A percentile compares a stretch with the other conserved stretches of the same genome.
phyloP scores from a whole-genome alignment of 1,284 basidiomycete genomes.

The Leccinum subrobustum region DNA sequence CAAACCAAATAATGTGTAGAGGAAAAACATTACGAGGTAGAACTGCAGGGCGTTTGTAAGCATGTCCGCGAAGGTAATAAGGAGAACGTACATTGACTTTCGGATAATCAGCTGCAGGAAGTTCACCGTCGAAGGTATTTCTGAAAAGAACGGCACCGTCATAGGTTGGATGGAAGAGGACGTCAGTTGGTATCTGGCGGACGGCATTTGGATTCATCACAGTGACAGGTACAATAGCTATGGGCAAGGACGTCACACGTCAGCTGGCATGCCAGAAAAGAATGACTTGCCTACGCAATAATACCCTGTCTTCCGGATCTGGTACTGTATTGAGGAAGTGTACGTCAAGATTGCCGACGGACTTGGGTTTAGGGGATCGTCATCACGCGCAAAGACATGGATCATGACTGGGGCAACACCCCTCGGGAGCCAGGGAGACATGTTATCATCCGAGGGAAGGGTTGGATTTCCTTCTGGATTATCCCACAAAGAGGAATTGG shows the following conservation, averaged over 20 bases:
- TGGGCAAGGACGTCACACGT: slow-evolving; percentile 9
- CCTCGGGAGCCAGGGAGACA: slow-evolving; percentile 46
- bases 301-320: slow-evolving; percentile 88
- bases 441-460: slow-evolving; percentile 45
- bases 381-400: slow-evolving; percentile 25
- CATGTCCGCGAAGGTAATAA: slow-evolving; percentile 1
- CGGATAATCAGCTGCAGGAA: slow-evolving; percentile 95
- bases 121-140: slow-evolving; percentile 86
- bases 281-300: slow-evolving; percentile 83
- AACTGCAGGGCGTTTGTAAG: slow-evolving; percentile 53
- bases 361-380: slow-evolving; percentile 42
- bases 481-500: slow-evolving; percentile 46
- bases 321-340: slow-evolving; percentile 68
- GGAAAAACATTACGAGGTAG: slow-evolving; percentile 80
- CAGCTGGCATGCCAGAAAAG: slow-evolving; percentile 1
- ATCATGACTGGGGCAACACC: slow-evolving; percentile 7
- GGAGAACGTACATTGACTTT: slow-evolving; percentile 81
- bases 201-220: slow-evolving; percentile 40
- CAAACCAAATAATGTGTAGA: slow-evolving; percentile 69
- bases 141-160: slow-evolving; percentile 81
- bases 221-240: slow-evolving; percentile 85
- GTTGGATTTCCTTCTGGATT: slow-evolving; percentile 59
- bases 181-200: slow-evolving; percentile 46
- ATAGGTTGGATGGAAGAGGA: slow-evolving; percentile 77
- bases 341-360: slow-evolving; percentile 53